phyloP scores from a whole-genome alignment of 371 early-diverging fungal species.

The Apophysomyces sp. region DNA sequence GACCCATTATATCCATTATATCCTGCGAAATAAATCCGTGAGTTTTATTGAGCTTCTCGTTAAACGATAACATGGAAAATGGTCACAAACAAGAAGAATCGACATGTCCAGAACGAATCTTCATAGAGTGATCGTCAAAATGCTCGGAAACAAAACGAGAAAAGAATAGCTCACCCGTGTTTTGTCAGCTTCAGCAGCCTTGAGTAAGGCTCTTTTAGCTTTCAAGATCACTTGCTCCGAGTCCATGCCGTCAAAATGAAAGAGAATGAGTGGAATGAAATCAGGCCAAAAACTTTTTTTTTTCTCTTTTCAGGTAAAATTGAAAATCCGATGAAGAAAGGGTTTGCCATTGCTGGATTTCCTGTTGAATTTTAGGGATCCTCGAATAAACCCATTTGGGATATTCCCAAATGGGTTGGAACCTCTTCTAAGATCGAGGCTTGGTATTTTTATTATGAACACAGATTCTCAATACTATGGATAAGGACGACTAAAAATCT shows the following conservation, averaged over 20 bases:
- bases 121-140: neutral
- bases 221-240: conserved; percentile 15
- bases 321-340: neutral
- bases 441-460: no score
- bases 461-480: no score
- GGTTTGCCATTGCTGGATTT: neutral
- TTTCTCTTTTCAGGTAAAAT: neutral
- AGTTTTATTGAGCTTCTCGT: neutral
- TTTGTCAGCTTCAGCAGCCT: conserved; percentile 13
- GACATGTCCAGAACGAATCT: neutral
- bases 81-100: neutral
- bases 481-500: no score
- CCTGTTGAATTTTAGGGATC: no score
- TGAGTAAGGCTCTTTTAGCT: conserved; percentile 19
- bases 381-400: no score
- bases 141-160: neutral
- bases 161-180: conserved; percentile 9
- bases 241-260: conserved; percentile 3
- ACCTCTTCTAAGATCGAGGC: no score
- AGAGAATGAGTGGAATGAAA: neutral
- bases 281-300: neutral
- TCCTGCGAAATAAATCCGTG: conserved; percentile 13
- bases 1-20: conserved; percentile 24
- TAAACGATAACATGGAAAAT: neutral
- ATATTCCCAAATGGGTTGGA: no score